Conservation (phyloP, 352 stramenopile species). For the Aphanomyces stellatus region DNA sequence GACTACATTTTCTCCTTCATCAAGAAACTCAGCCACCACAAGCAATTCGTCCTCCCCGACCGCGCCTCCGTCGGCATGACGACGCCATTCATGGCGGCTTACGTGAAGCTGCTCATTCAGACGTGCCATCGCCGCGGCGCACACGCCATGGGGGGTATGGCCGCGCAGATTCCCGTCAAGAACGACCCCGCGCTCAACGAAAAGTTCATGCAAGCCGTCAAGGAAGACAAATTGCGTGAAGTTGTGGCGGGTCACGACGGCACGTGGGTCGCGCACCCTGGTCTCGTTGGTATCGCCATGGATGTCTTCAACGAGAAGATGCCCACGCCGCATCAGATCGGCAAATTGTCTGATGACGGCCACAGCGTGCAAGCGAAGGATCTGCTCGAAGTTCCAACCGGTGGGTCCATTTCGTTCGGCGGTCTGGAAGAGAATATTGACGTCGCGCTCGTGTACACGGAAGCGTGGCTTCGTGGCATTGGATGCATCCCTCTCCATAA, state of each 20-base stretch:
- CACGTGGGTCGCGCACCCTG: constrained; percentile 94
- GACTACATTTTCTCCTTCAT: constrained; percentile 98
- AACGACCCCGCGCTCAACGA: constrained; percentile 85
- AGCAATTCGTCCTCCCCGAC: constrained; percentile 90
- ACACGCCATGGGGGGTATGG: constrained; percentile 96
- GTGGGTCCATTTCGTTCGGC: constrained; percentile 63
- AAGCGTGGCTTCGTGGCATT: constrained; percentile 90
- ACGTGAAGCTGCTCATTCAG: constrained; percentile 91
- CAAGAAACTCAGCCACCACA: constrained; percentile 91
- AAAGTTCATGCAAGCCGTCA: constrained; percentile 83
- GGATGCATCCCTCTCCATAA: constrained; percentile 92
- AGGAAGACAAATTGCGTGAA: constrained; percentile 87
- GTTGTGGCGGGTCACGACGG: constrained; percentile 91
- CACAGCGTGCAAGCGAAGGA: constrained; percentile 26
- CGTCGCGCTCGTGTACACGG: constrained; percentile 90
- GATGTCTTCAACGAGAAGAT: constrained; percentile 93
- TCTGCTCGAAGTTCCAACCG: constrained; percentile 50
- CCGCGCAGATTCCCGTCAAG: constrained; percentile 94
- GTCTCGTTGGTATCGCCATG: constrained; percentile 87
- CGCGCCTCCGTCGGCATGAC: constrained; percentile 90
- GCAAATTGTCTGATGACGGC: constrained; percentile 40
- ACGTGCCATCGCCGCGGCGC: constrained; percentile 93
- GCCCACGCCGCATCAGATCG: constrained; percentile 88
- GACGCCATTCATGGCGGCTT: constrained; percentile 91
- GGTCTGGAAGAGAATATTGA: constrained; percentile 87